phyloP scores from a whole-genome alignment of 345 rosid species.

The Gossypium herbaceum region DNA sequence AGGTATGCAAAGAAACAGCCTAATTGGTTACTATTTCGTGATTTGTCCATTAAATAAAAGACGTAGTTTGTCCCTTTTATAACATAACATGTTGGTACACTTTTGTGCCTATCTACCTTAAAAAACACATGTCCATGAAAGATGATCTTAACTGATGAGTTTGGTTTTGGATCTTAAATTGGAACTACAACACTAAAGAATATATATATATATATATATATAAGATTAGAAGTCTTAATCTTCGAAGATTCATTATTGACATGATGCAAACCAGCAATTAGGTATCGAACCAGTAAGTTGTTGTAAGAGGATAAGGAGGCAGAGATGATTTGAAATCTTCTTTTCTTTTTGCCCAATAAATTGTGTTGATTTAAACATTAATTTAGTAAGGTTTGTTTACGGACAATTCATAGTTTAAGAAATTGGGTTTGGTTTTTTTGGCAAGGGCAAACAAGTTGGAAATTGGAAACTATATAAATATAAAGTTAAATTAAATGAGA shows the following conservation, averaged over 20 bases:
- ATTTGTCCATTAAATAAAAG: not conserved
- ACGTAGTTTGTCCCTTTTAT: conserved; percentile 4
- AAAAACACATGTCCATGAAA: not conserved
- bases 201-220: too few species aligned
- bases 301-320: not conserved
- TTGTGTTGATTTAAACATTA: not conserved
- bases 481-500: too few species aligned
- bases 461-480: too few species aligned
- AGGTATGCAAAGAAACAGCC: not conserved
- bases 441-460: not conserved
- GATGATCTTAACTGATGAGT: not conserved
- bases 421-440: too few species aligned
- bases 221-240: not conserved
- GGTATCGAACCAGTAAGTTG: not conserved
- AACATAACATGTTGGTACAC: not conserved
- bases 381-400: not conserved
- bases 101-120: too few species aligned
- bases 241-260: not conserved
- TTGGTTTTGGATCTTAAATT: not conserved
- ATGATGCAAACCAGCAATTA: not conserved
- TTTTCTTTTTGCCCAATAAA: not conserved
- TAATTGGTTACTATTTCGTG: not conserved
- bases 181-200: too few species aligned
- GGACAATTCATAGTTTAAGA: too few species aligned
- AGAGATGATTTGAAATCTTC: not conserved